These are phyloP conservation scores for Barnettozyma wickerhamii DNA, from an alignment of 805 yeast genomes.

Conservation along the genomic window DNA sequence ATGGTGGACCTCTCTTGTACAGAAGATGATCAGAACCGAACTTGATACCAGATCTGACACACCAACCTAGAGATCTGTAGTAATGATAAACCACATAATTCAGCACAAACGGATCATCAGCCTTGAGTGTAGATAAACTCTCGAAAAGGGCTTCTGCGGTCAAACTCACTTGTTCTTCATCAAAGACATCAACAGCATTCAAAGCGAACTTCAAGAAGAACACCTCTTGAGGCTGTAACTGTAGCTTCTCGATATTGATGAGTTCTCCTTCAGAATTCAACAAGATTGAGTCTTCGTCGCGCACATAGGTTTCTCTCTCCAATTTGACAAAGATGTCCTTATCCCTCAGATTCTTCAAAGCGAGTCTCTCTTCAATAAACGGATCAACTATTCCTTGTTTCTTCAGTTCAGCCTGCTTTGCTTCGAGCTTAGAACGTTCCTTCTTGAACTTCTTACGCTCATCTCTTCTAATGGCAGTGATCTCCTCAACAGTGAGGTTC, in stretches of 20 bases:
- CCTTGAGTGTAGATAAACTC: conserved; percentile 6
- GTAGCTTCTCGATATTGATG: conserved; percentile 36
- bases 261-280: conserved; percentile 28
- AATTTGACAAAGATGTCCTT: conserved; percentile 23
- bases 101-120: conserved; percentile 26
- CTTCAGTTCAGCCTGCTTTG: conserved; percentile 37
- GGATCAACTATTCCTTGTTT: conserved; percentile 34
- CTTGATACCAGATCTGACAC: conserved; percentile 86
- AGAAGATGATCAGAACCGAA: conserved; percentile 85
- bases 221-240: conserved; percentile 72
- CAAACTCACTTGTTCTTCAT: conserved; percentile 17
- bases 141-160: conserved; percentile 15
- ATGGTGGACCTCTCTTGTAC: conserved; percentile 92
- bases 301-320: conserved; percentile 19
- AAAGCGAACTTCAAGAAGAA: conserved; percentile 62
- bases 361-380: conserved; percentile 29
- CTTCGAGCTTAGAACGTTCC: conserved; percentile 60
- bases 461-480: conserved; percentile 67
- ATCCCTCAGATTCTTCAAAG: conserved; percentile 28
- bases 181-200: conserved; percentile 38
- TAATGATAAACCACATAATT: conserved; percentile 78
- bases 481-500: conserved; percentile 59
- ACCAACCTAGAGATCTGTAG: conserved; percentile 89
- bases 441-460: conserved; percentile 70
- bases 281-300: conserved; percentile 42